Base-by-base conservation (phyloP, 2,329 filamentous ascomycete genomes). In the Cadophora sp. region DNA sequence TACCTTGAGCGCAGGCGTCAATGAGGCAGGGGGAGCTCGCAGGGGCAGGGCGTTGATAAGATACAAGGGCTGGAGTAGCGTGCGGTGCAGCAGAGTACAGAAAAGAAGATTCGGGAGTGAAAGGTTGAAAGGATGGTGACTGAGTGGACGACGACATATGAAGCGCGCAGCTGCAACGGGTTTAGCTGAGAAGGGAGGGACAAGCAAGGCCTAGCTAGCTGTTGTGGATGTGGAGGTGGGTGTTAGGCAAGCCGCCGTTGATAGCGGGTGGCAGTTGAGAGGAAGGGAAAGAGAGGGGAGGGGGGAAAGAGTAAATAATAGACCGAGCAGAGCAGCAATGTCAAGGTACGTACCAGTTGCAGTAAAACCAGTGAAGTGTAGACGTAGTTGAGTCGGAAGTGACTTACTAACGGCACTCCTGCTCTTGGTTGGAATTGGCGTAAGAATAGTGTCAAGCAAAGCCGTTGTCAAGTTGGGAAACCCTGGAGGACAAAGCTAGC, bases 1-100 rank as follows among this genome's bases (percentile, higher is more conserved):
- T 64, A 64, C 61, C 55, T 55, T 55, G 61, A 24, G 27, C 22
- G 56, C 56, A 59, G 56, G 64, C 29, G 37, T 46, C 58, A 29
- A 59, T 26, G 43, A 53, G 24, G 64, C 40, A 60, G 61, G 61
- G 60, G 46, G 29, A 26, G 46, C n/a, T 53, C n/a, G 46, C 43
- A 37, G 34, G 43, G 37, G 34, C 63, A 65, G 43, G 63, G 63
- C 46, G 43, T 40, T n/a, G 64, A 66, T 66, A 46, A 61, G 64
- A 29, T 40, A 50, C 56, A 59, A 59, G 56, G 56, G 56, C 43
- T 29, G 51, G 6, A 14, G 51, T 56, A 29, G 51, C 22, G 51
- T 56, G 24, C 29, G 51, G 51, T 56, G 51, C 51, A 56, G 51
- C 29, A 34, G 51, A 56, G 51, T 56, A 24, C 14, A 14, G 9